These are phyloP conservation scores for Tranzscheliella williamsii DNA, from an alignment of 1,284 basidiomycete species.

Conservation along the genomic window DNA sequence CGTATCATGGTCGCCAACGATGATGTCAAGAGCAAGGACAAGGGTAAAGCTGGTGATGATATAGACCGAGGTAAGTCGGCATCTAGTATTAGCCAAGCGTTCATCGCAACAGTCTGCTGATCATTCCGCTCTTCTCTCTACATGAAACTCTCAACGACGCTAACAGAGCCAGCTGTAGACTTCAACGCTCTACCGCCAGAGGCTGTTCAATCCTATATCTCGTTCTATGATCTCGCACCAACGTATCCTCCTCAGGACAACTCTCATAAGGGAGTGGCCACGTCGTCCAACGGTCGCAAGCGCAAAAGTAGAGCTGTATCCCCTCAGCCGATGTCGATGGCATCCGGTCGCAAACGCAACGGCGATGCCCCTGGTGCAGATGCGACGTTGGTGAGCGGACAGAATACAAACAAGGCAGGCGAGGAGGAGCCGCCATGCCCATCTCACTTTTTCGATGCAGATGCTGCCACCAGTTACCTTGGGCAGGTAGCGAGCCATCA, in stretches of 20 bases:
- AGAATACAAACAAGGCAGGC: slow-evolving; percentile 3
- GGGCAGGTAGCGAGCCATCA: slow-evolving; percentile 43
- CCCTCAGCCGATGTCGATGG: slow-evolving; percentile 1
- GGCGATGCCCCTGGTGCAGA: slow-evolving; percentile 18
- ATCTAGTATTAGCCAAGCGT: background rate
- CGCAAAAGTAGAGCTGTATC: slow-evolving; percentile 20
- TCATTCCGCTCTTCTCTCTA: too few relatives aligned
- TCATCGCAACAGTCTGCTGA: too few relatives aligned
- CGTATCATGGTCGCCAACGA: slow-evolving; percentile 1
- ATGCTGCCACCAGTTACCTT: slow-evolving; percentile 44
- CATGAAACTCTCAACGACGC: background rate
- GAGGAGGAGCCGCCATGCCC: slow-evolving; percentile 42
- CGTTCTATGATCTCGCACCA: slow-evolving; percentile 44
- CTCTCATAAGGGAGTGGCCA: slow-evolving; percentile 3
- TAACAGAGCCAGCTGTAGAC: slow-evolving; percentile 40
- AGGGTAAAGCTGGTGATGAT: slow-evolving; percentile 1
- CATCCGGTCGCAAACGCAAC: slow-evolving; percentile 21
- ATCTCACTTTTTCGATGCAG: slow-evolving; percentile 46
- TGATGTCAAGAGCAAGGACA: slow-evolving; percentile 5
- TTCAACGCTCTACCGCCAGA: slow-evolving; percentile 39
- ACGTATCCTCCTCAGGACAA: slow-evolving; percentile 41
- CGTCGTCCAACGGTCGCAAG: slow-evolving; percentile 20
- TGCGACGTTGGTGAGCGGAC: slow-evolving; percentile 6
- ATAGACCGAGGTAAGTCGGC: background rate
- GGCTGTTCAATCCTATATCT: slow-evolving; percentile 44